phyloP scores from a whole-genome alignment of 2,329 filamentous ascomycete species.

The Cordyceps sp. region DNA sequence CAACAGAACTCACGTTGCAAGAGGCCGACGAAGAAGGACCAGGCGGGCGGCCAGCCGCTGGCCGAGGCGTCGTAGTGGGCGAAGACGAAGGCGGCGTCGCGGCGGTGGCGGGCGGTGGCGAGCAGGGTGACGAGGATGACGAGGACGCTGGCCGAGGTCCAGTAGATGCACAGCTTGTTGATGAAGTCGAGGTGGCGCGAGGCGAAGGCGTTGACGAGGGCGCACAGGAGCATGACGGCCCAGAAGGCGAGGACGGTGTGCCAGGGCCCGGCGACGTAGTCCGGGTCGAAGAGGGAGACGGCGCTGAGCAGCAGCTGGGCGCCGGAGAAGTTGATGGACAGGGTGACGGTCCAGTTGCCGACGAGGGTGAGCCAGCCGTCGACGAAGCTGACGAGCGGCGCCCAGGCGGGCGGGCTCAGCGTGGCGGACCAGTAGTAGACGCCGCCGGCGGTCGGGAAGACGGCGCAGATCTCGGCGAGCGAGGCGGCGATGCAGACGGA shows the following conservation, averaged over 20 bases:
- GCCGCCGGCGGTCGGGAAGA: conserved; percentile 43
- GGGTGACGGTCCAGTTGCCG: conserved; percentile 54
- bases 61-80: conserved; percentile 50
- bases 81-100: conserved; percentile 50
- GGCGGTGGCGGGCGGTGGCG: conserved; percentile 45
- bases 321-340: conserved; percentile 55
- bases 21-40: conserved; percentile 39
- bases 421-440: conserved; percentile 62
- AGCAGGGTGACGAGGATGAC: conserved; percentile 56
- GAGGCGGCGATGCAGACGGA: conserved; percentile 56
- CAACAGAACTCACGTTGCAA: conserved; percentile 25
- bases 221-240: conserved; percentile 44
- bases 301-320: conserved; percentile 52
- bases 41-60: conserved; percentile 50
- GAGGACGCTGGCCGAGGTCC: conserved; percentile 53
- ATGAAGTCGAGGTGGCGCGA: conserved; percentile 42
- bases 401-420: conserved; percentile 43
- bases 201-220: conserved; percentile 50
- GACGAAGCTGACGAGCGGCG: conserved; percentile 49
- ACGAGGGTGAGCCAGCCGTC: conserved; percentile 61
- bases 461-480: conserved; percentile 55
- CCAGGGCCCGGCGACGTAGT: conserved; percentile 44
- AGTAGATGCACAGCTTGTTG: conserved; percentile 57
- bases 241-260: conserved; percentile 64
- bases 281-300: conserved; percentile 46